Evolutionary conservation across 2,329 filamentous ascomycete species (phyloP), one percentile per base, ranked within the genome.

Genomic region (Ceratocystiopsis brevicomis): DNA sequence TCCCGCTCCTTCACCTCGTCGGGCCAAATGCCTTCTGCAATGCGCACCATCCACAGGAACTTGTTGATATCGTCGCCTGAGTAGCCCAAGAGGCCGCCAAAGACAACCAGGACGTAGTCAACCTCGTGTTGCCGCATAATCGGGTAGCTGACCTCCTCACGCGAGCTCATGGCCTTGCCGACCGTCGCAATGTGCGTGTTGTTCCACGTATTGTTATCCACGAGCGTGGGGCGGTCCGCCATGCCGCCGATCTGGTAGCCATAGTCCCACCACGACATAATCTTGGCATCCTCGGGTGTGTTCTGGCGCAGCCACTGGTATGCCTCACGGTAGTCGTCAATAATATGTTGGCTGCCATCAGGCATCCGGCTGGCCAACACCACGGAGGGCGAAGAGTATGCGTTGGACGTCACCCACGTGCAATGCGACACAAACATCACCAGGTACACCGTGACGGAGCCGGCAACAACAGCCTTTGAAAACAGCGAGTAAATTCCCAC

Each of bases 241-340:
- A 98, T 98, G 52, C 90, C 90, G 65, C 90, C 90, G 61, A 98
- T 98, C 65, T 98, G 90, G 67, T 98, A 98, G 51, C 90, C 90
- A 56, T 98, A 98, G 60, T 98, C 90, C 90, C 90, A 98, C 90
- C 90, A 98, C 1, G 87, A 90, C 88, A 96, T 96, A 58, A 98
- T 81, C 72, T 96, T 98, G 57, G 92, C 87, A 54, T 95, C 83
- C 52, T 88, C 74, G 47, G 80, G 72, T 11, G 92, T 98, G 68
- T 98, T 98, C 63, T 98, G 90, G 50, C 90, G 82, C 41, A 98
- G 78, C 90, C 90, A 98, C 66, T 98, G 93, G 66, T 98, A 98
- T 2, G 90, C 90, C 71, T 98, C 90, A 57, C 90, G 81, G 66
- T 98, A 98, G 61, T 98, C 90, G 57, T 98, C 90, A 55, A 98